Conservation (phyloP, 2,329 filamentous ascomycete genomes). For the Pseudogymnoascus sp. region DNA sequence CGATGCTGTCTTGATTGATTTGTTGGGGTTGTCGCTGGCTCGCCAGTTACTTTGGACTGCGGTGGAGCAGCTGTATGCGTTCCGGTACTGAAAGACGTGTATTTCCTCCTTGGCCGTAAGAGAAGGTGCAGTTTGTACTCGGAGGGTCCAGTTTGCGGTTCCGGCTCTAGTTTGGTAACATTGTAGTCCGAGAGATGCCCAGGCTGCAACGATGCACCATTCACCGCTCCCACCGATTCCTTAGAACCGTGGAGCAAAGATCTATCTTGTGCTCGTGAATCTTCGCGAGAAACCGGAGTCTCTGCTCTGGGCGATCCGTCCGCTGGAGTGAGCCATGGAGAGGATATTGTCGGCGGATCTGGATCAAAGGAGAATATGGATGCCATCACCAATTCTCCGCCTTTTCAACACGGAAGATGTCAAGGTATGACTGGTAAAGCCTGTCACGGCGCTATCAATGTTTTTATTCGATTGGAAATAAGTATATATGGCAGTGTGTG, state of each 20-base stretch:
- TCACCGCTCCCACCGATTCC: conserved; percentile 29
- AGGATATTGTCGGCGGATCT: conserved; percentile 78
- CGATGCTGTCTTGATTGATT: conserved; percentile 72
- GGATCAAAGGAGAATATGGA: conserved; percentile 95
- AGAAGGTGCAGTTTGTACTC: conserved; percentile 96
- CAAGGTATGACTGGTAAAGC: background rate
- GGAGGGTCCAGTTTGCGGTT: conserved; percentile 88
- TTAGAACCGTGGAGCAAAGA: conserved; percentile 21
- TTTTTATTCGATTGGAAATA: conserved; percentile 1
- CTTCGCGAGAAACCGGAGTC: conserved; percentile 30
- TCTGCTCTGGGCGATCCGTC: conserved; percentile 28
- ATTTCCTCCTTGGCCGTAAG: conserved; percentile 68
- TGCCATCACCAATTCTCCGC: conserved; percentile 52
- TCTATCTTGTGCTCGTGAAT: conserved; percentile 12
- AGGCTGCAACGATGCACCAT: conserved; percentile 26
- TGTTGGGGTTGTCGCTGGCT: conserved; percentile 22
- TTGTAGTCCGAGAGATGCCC: conserved; percentile 52
- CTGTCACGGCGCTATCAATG: background rate
- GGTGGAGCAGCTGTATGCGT: conserved; percentile 34
- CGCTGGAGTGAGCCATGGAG: conserved; percentile 69
- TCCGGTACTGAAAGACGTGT: conserved; percentile 63
- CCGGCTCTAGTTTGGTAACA: conserved; percentile 72
- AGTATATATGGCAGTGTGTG: conserved; percentile 5
- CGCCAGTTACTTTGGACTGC: conserved; percentile 18
- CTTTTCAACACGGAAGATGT: background rate